Conservation (phyloP, 2,329 filamentous ascomycete genomes). For the Canariomyces notabilis region DNA sequence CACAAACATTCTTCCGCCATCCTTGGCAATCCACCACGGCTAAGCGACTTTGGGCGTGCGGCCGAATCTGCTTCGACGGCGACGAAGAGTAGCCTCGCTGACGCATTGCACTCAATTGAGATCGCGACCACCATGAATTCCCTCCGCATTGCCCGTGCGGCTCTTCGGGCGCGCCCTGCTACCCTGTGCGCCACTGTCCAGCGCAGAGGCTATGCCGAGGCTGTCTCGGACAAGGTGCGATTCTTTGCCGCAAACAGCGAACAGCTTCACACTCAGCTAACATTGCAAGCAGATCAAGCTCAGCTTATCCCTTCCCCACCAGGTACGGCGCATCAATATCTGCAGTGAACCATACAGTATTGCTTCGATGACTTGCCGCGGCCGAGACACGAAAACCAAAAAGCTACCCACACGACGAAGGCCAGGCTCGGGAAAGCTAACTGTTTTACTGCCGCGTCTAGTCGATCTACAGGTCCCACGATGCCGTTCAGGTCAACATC, state of each 20-base stretch:
- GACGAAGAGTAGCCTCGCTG: conserved; percentile 35
- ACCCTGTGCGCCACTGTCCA: conserved; percentile 70
- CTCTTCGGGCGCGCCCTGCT: conserved; percentile 76
- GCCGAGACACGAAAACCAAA: conserved; percentile 7
- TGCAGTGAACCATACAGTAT: neutral
- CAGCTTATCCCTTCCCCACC: conserved; percentile 93
- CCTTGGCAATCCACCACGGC: conserved; percentile 19
- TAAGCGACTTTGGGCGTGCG: conserved; percentile 26
- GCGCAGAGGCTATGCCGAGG: conserved; percentile 88
- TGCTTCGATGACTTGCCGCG: conserved; percentile 23
- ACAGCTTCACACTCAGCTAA: conserved; percentile 9
- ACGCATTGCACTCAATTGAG: conserved; percentile 45
- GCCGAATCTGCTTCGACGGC: conserved; percentile 43
- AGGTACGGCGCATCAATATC: conserved; percentile 61
- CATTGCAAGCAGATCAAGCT: conserved; percentile 72
- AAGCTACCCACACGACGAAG: neutral
- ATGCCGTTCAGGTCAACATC: conserved; percentile 94
- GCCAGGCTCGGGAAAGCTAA: conserved; percentile 19
- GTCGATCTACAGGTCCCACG: conserved; percentile 65
- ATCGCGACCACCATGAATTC: conserved; percentile 75
- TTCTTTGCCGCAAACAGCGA: neutral
- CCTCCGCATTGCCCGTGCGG: conserved; percentile 84
- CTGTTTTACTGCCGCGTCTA: conserved; percentile 53
- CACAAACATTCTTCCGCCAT: conserved; percentile 22
- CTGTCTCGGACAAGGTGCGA: conserved; percentile 69